Evolutionary conservation across 306 rosid genomes (phyloP).

Genomic region (Sesbania bispinosa): DNA sequence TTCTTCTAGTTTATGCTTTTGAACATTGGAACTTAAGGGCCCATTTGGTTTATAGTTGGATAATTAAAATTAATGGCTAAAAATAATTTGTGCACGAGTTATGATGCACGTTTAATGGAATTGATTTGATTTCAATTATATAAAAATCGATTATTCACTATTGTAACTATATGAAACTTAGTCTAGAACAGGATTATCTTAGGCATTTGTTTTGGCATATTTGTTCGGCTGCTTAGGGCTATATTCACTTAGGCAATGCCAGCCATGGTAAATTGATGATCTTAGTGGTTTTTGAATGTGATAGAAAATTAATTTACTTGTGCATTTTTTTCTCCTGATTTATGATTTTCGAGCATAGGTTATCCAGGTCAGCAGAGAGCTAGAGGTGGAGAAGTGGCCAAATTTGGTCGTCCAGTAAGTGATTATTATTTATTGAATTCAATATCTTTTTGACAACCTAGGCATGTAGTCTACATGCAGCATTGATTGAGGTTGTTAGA

Average conservation of each 20-base stretch:
- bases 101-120: too few species aligned
- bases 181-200: slow-evolving; percentile 1
- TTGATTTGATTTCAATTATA: too few species aligned
- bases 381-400: slow-evolving; percentile 71
- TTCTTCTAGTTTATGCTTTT: slow-evolving; percentile 17
- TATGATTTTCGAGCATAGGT: slow-evolving; percentile 47
- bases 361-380: slow-evolving; percentile 81
- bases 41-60: too few species aligned
- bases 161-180: too few species aligned
- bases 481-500: neutral
- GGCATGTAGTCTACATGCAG: slow-evolving; percentile 12
- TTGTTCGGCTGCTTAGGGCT: slow-evolving; percentile 3
- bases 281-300: neutral
- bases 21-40: neutral
- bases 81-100: too few species aligned
- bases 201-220: neutral
- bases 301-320: neutral
- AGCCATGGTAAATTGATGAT: neutral
- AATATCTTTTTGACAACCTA: neutral
- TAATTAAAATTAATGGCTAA: too few species aligned
- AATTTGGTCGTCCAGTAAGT: slow-evolving; percentile 98
- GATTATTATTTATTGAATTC: slow-evolving; percentile 3
- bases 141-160: too few species aligned
- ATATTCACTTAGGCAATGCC: neutral
- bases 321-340: slow-evolving; percentile 21